phyloP scores from a whole-genome alignment of 495 filamentous ascomycete species.

The Penicillium lividum region DNA sequence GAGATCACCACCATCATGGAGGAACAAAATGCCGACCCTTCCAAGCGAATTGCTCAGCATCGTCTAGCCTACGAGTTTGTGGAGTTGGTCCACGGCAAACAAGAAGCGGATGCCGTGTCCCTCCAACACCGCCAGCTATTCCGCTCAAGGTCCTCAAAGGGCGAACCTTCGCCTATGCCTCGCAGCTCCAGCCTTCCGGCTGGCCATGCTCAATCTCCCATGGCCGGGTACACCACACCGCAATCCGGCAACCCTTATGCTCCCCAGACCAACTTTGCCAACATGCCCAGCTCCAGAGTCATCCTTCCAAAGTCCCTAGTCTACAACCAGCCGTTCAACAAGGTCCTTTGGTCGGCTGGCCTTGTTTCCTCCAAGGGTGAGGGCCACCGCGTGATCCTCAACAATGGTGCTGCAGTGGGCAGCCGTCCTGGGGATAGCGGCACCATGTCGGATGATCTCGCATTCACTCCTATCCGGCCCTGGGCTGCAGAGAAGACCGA shows the following conservation, averaged over 20 bases:
- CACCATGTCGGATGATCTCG: slow-evolving; percentile 58
- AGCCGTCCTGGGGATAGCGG: slow-evolving; percentile 54
- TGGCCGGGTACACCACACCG: slow-evolving; percentile 31
- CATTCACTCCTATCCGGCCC: slow-evolving; percentile 60
- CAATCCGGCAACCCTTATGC: slow-evolving; percentile 45
- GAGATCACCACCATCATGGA: slow-evolving; percentile 65
- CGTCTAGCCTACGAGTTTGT: slow-evolving; percentile 77
- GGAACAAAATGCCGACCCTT: slow-evolving; percentile 64
- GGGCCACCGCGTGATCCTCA: slow-evolving; percentile 61
- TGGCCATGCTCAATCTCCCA: slow-evolving; percentile 23
- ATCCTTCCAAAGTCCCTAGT: slow-evolving; percentile 68
- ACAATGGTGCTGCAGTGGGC: slow-evolving; percentile 66
- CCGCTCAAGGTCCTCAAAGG: slow-evolving; percentile 40
- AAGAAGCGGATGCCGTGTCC: slow-evolving; percentile 56
- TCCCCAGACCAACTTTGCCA: slow-evolving; percentile 46
- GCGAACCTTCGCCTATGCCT: slow-evolving; percentile 41
- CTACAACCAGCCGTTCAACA: slow-evolving; percentile 58
- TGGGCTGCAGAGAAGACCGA: slow-evolving; percentile 58
- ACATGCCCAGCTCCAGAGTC: slow-evolving; percentile 53
- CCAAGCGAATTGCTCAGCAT: slow-evolving; percentile 77
- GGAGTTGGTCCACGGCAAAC: slow-evolving; percentile 70
- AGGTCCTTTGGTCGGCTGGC: slow-evolving; percentile 67
- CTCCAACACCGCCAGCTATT: slow-evolving; percentile 62
- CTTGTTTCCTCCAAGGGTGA: slow-evolving; percentile 64
- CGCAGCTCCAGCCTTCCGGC: slow-evolving; percentile 25